Percentiles rank a stretch among this genome's conserved stretches.
These are phyloP conservation scores for Saturnispora saitoi DNA, from an alignment of 805 yeast species.

Conservation along the genomic window DNA sequence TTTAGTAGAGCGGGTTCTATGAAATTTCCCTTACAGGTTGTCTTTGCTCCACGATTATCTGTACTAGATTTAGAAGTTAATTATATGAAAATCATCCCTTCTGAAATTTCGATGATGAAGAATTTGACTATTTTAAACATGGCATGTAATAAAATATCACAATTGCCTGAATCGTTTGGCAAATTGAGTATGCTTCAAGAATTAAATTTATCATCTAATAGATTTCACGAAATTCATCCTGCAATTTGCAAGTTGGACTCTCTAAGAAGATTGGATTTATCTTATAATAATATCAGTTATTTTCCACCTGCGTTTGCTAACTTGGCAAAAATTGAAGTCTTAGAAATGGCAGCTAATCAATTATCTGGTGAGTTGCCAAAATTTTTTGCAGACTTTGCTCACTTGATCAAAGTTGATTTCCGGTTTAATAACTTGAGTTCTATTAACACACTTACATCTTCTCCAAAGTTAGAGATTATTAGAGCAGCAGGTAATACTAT, in stretches of 20 bases:
- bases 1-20: slow-evolving; percentile 69
- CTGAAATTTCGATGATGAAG: slow-evolving; percentile 43
- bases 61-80: slow-evolving; percentile 72
- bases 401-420: slow-evolving; percentile 65
- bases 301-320: slow-evolving; percentile 57
- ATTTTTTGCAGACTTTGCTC: slow-evolving; percentile 42
- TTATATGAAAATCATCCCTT: slow-evolving; percentile 56
- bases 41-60: slow-evolving; percentile 58
- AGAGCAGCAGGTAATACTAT: slow-evolving; percentile 70
- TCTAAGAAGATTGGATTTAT: slow-evolving; percentile 63
- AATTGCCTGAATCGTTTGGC: slow-evolving; percentile 54
- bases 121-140: slow-evolving; percentile 53
- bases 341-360: slow-evolving; percentile 69
- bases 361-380: slow-evolving; percentile 45
- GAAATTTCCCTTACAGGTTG: slow-evolving; percentile 63
- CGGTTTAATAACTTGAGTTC: slow-evolving; percentile 57
- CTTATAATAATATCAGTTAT: slow-evolving; percentile 61
- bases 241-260: slow-evolving; percentile 51
- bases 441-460: slow-evolving; percentile 45
- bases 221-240: slow-evolving; percentile 54
- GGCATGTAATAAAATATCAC: slow-evolving; percentile 65
- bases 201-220: slow-evolving; percentile 75
- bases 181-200: slow-evolving; percentile 44
- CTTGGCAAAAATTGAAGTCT: slow-evolving; percentile 51
- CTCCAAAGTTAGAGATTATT: slow-evolving; percentile 61